A percentile compares a stretch with the other conserved stretches of the same genome.
These are phyloP conservation scores for Coemansia sp. DNA, from an alignment of 192 early-diverging fungal species.

Conservation along the genomic window DNA sequence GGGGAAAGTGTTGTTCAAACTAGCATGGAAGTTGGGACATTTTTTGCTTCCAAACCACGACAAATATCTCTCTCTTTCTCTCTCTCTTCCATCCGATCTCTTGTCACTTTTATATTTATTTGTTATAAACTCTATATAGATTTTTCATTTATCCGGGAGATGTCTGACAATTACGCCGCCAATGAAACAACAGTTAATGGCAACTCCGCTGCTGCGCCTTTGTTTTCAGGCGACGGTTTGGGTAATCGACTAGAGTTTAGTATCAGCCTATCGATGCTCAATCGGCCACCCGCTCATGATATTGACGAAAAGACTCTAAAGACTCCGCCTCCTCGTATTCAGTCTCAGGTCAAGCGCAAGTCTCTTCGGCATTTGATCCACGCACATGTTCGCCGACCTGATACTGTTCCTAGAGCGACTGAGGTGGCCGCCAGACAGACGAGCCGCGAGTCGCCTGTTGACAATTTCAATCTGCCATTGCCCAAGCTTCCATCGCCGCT, in stretches of 20 bases:
- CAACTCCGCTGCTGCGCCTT: neutral
- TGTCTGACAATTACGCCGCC: neutral
- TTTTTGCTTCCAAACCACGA: no score
- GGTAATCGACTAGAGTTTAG: conserved; percentile 26
- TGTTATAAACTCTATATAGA: neutral
- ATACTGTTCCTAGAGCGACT: neutral
- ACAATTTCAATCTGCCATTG: conserved; percentile 11
- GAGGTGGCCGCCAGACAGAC: neutral
- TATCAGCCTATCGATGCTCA: conserved; percentile 26
- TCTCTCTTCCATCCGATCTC: neutral
- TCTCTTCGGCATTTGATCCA: conserved; percentile 7
- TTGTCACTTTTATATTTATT: neutral
- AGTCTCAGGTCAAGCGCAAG: conserved; percentile 12
- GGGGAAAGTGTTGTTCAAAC: no score
- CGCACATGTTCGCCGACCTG: neutral
- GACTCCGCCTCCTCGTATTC: neutral
- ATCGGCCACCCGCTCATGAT: neutral
- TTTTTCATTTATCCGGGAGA: neutral
- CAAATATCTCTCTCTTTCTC: no score
- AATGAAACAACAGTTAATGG: neutral
- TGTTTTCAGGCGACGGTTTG: conserved; percentile 14
- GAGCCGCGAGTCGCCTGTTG: neutral
- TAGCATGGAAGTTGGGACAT: no score
- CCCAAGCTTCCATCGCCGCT: conserved; percentile 30
- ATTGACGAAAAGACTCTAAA: neutral